Base-by-base conservation (phyloP, 352 stramenopile species). In the Phytophthora palmivora region DNA sequence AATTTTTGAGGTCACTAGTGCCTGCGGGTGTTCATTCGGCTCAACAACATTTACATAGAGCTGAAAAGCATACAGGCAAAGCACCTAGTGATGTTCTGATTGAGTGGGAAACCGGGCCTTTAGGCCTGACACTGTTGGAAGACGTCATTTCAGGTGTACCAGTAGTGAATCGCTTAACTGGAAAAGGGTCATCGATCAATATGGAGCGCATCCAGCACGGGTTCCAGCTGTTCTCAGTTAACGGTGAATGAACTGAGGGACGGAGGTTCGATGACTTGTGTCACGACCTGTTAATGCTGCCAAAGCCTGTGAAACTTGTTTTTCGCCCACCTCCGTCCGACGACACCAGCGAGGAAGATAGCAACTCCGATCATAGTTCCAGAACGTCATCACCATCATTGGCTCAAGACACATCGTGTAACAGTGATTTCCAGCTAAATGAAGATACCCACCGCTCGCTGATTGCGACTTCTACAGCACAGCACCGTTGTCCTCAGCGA, bases 91-190 rank as follows among this genome's bases (percentile, higher is more conserved):
- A 77, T 10, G 56, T 89, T 11, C 26, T 87, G 22, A 72, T 92
- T 30, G 63, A 85, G 43, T 92, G 83, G 83, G 63, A 51, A 9
- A 34, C 64, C 0, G 80, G 77, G 0, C 65, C 78, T 9, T 58
- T 92, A 1, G 83, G 83, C 0, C 38, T 92, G 30, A 84, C 80
- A 14, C 58, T 92, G 4, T 34, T 78, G 18, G 70, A 87, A 43
- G 80, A 89, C 26, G 47, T 66, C 28, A 78, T 84, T 43, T 80
- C 76, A 9, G 75, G 77, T 1, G 63, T 75, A 30, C 61, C 78
- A 11, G n/a, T 81, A 8, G 78, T 92, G 49, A 85, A 84, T 49
- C 80, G 83, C 12, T 72, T 92, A 45, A 92, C 83, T n/a, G 80
- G 80, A n/a, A 87, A 86, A 54, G 80, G 83, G 0, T 72, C 59